These are phyloP conservation scores for Candida pini DNA, from an alignment of 805 yeast species.

Conservation along the genomic window DNA sequence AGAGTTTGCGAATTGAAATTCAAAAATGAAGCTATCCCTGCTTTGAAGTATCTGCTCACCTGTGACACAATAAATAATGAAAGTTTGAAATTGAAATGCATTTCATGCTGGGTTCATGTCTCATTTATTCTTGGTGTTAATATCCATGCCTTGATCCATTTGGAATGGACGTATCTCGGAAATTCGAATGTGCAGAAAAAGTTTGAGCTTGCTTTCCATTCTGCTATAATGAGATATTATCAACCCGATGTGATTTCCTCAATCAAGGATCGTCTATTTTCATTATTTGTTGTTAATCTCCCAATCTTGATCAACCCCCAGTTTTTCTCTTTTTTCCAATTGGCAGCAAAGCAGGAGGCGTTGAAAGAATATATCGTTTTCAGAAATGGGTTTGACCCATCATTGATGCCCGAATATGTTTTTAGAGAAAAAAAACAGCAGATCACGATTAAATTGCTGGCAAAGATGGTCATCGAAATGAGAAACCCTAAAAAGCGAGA, in stretches of 20 bases:
- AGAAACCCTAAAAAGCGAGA: conserved; percentile 3
- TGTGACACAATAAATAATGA: conserved; percentile 8
- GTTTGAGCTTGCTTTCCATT: conserved; percentile 21
- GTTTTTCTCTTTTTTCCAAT: conserved; percentile 13
- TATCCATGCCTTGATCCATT: conserved; percentile 18
- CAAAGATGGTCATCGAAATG: conserved; percentile 13
- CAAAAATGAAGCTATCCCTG: conserved; percentile 11
- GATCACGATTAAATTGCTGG: conserved; percentile 17
- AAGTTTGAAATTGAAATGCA: conserved; percentile 10
- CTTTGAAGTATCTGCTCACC: conserved; percentile 14
- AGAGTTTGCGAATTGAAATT: conserved; percentile 3
- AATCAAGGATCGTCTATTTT: conserved; percentile 9
- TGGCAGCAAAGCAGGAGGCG: conserved; percentile 6
- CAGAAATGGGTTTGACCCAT: conserved; percentile 16
- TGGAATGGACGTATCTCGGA: conserved; percentile 28
- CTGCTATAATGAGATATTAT: conserved; percentile 15
- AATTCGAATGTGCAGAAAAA: conserved; percentile 8
- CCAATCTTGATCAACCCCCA: conserved; percentile 10
- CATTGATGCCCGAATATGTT: conserved; percentile 11
- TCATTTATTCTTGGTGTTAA: conserved; percentile 9
- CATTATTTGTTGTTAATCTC: conserved; percentile 12
- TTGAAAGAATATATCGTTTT: conserved; percentile 13
- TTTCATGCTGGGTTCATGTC: conserved; percentile 18
- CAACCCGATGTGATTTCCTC: conserved; percentile 2
- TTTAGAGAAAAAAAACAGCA: conserved; percentile 12